phyloP scores from a whole-genome alignment of 73 alveolate species.

The Uronychia setigera region DNA sequence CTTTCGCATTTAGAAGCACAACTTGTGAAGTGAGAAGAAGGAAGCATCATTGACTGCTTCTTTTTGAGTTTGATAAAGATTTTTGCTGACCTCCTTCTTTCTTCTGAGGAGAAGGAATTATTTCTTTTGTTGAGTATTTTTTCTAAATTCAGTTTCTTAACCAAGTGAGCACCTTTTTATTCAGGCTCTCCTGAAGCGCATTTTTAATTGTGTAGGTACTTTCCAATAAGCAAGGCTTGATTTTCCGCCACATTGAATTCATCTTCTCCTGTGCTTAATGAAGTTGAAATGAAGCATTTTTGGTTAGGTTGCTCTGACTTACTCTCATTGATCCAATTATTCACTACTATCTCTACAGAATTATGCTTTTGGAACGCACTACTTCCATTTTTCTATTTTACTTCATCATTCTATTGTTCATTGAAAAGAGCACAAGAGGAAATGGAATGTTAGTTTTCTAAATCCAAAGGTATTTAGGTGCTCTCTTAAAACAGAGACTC shows the following conservation, averaged over 20 bases:
- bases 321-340: neutral
- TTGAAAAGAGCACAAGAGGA: neutral
- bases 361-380: neutral
- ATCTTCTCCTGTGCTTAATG: slow-evolving; percentile 1
- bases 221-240: too few species aligned
- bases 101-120: too few species aligned
- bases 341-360: neutral
- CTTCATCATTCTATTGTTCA: neutral
- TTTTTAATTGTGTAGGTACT: too few species aligned
- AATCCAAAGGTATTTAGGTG: neutral
- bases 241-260: too few species aligned
- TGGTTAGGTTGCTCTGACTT: neutral
- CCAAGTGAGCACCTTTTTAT: too few species aligned
- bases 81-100: too few species aligned
- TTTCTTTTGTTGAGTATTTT: too few species aligned
- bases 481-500: neutral
- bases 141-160: too few species aligned
- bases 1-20: neutral
- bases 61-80: too few species aligned
- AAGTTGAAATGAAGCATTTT: neutral
- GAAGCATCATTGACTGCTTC: neutral
- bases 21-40: neutral
- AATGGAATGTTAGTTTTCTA: neutral
- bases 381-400: too few species aligned
- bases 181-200: too few species aligned